These are phyloP conservation scores for Brassica hybrid DNA, from an alignment of 441 rosid species.

Conservation along the genomic window DNA sequence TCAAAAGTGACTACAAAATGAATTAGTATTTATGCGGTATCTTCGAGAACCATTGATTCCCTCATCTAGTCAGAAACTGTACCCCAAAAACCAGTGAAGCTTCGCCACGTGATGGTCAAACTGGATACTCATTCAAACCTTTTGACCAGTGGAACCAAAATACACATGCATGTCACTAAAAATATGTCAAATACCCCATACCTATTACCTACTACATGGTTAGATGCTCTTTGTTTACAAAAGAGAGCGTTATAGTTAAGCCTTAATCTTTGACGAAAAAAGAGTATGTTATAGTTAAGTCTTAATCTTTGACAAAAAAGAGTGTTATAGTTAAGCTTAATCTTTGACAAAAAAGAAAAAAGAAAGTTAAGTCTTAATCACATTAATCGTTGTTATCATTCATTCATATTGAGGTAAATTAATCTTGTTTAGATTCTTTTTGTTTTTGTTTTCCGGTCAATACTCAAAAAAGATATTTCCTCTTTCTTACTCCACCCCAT, in stretches of 20 bases:
- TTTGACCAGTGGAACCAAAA: constrained; percentile 36
- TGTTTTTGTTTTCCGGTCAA: neutral
- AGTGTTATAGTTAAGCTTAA: too few species aligned
- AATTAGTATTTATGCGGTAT: constrained; percentile 36
- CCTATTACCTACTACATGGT: neutral
- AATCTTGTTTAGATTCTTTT: neutral
- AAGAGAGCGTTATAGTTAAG: neutral
- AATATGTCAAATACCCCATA: constrained; percentile 6
- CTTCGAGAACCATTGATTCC: constrained; percentile 40
- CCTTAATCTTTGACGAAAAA: neutral
- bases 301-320: neutral
- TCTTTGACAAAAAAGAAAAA: too few species aligned
- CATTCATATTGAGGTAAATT: constrained; percentile 7
- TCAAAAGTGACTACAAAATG: constrained; percentile 22
- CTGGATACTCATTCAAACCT: constrained; percentile 20
- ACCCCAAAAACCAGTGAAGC: neutral
- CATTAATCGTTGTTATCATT: neutral
- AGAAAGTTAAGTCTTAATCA: neutral
- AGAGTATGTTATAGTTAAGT: neutral
- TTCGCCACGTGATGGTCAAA: constrained; percentile 37
- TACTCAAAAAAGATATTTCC: neutral
- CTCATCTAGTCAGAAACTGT: constrained; percentile 35
- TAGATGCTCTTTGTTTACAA: neutral
- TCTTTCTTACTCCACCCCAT: constrained; percentile 3
- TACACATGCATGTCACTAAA: constrained; percentile 36